Evolutionary conservation across 1,139 yeast genomes (phyloP), one percentile per base, ranked within the genome.

Genomic region (Blastobotrys serpentis): DNA sequence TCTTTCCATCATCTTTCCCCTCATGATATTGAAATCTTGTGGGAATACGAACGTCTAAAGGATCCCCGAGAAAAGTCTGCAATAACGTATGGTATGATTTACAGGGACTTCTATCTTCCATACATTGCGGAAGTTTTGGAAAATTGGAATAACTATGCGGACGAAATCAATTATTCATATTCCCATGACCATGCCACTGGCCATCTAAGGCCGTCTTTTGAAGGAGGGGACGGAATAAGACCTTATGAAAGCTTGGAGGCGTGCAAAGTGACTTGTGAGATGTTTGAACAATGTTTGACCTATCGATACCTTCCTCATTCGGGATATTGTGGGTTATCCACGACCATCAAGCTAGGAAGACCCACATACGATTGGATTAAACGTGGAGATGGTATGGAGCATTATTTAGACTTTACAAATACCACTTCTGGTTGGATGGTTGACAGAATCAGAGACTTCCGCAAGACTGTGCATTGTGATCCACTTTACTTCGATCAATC

Each of bases 1-100:
- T 53, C 68, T 1, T 66, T 65, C 60, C 72, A 69, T 47, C 70
- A 68, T 43, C 42, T 65, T n/a, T 48, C 52, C 7, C 55, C 68
- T 13, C 62, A 57, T 44, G 71, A 68, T 26, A 57, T 66, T 34
- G 71, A 68, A 53, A 47, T 57, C 17, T 53, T 69, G 32, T 68
- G 63, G 63, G 71, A 67, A 48, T 69, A 68, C 53, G 72, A 69
- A 44, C 57, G 62, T 21, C 47, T 61, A 21, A 48, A 59, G 43
- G 59, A 60, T 8, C 47, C 40, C 7, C 8, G 7, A 4, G 13
- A 29, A 29, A 53, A 60, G 41, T 56, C 64, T 29, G 48, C 51
- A 19, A 60, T 67, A 40, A 59, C 60, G 3, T 63, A 58, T 49
- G 52, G 56, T 32, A 68, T 66, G 42, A 51, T 64, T 6, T 68